A percentile compares a stretch with the other conserved stretches of the same genome.
These are phyloP conservation scores for Colletotrichum shisoi DNA, from an alignment of 2,329 filamentous ascomycete species.

Conservation along the genomic window DNA sequence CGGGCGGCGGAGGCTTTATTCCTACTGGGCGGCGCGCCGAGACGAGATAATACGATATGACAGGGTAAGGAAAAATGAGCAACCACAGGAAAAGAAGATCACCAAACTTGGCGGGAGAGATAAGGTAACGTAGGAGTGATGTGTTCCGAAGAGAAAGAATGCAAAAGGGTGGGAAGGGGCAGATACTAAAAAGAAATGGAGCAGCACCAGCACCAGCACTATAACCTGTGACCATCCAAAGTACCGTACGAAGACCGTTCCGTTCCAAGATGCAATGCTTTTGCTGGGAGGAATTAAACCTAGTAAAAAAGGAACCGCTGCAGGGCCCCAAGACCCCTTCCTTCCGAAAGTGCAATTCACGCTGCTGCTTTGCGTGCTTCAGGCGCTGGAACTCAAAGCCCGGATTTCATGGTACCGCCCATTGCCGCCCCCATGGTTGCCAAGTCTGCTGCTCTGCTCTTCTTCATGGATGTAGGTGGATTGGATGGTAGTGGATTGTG, in stretches of 20 bases:
- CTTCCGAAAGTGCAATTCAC: neutral
- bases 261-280: neutral
- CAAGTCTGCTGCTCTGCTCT: too few species aligned
- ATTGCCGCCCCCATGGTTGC: too few species aligned
- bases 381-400: slow-evolving; percentile 10
- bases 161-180: slow-evolving; percentile 2
- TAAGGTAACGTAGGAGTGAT: slow-evolving; percentile 25
- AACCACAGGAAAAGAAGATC: neutral
- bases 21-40: slow-evolving; percentile 17
- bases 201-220: neutral
- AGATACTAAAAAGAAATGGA: slow-evolving; percentile 21
- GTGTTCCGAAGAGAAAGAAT: slow-evolving; percentile 2
- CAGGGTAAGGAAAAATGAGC: neutral
- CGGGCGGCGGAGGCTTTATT: slow-evolving; percentile 23
- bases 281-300: neutral
- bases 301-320: neutral
- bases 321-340: slow-evolving; percentile 10
- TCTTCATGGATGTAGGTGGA: neutral
- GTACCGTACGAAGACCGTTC: too few species aligned
- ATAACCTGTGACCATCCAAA: slow-evolving; percentile 7
- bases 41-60: slow-evolving; percentile 17
- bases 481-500: neutral
- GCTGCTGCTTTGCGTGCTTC: slow-evolving; percentile 32
- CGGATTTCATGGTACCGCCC: neutral
- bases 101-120: neutral